Evolutionary conservation across 495 filamentous ascomycete species (phyloP).

Genomic region (Choiromyces venosus): DNA sequence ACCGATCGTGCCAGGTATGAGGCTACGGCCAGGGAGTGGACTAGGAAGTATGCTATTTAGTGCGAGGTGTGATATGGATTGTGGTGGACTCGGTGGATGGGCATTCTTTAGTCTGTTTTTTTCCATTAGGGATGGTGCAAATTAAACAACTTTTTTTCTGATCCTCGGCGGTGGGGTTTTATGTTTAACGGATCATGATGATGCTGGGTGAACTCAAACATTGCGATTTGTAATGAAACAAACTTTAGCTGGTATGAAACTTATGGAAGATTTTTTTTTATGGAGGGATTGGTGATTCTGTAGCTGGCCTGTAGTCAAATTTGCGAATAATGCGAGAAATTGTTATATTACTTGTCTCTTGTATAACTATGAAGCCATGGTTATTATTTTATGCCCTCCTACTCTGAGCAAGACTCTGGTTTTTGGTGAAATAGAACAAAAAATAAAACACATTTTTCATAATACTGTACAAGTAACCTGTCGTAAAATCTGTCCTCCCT

Average conservation of each 20-base stretch:
- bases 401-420: not conserved
- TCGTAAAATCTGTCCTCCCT: too few relatives aligned
- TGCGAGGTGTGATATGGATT: constrained; percentile 8
- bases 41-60: constrained; percentile 94
- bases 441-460: too few relatives aligned
- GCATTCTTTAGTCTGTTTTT: constrained; percentile 2
- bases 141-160: constrained; percentile 37
- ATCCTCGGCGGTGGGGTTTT: constrained; percentile 25
- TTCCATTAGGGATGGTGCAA: constrained; percentile 19
- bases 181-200: constrained; percentile 27
- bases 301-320: constrained; percentile 38
- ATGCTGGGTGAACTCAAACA: constrained; percentile 16
- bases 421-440: too few relatives aligned
- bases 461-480: too few relatives aligned
- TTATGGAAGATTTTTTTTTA: constrained; percentile 20
- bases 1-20: constrained; percentile 93
- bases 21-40: constrained; percentile 96
- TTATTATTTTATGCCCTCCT: not conserved
- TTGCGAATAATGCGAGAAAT: constrained; percentile 11
- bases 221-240: constrained; percentile 35
- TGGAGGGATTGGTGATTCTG: constrained; percentile 24
- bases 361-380: not conserved
- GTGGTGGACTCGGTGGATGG: constrained; percentile 8
- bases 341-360: not conserved
- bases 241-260: constrained; percentile 24